Evolutionary conservation across 257 asterid genomes (phyloP), one percentile per base, ranked within the genome.

Genomic region (Solanum piurae): DNA sequence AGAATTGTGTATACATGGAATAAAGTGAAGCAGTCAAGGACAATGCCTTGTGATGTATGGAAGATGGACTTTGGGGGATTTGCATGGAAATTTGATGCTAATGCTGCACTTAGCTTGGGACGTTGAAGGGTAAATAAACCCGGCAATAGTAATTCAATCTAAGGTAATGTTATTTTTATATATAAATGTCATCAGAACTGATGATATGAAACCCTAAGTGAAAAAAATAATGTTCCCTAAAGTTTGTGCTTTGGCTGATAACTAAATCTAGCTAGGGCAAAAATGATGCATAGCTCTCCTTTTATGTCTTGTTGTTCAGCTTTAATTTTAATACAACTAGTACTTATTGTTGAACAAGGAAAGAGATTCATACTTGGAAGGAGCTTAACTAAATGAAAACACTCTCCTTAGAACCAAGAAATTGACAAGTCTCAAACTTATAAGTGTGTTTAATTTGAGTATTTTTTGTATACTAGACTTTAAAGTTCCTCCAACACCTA

Each of bases 41-140:
- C 90, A 86, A 90, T 92, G 94, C 94, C 94, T 23, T 92, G 94
- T 86, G 94, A 92, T 74, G 93, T 91, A 16, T 92, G 93, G 94
- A 89, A 85, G 92, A 91, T 92, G 94, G 93, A 92, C 6, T 91
- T 86, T 80, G 94, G 94, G 2, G 94, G 94, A 86, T 91, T 89
- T 89, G 94, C 94, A 87, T 92, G 94, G 94, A 89, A 93, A 87
- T 91, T 92, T 74, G 94, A 92, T 60, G 86, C 93, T 21, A 77
- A 73, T 69, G 92, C 94, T 85, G 93, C 93, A 18, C 93, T 92
- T 23, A 86, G 87, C 66, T 86, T 92, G 79, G 94, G 93, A 7
- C 90, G 89, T 83, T 90, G 89, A 89, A 27, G 64, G 84, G 31
- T 71, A 77, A 77, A n/a, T 77, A 77, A 40, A 44, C 40, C 13